phyloP scores from a whole-genome alignment of 805 yeast genomes.

The Ascoidea rubescens region DNA sequence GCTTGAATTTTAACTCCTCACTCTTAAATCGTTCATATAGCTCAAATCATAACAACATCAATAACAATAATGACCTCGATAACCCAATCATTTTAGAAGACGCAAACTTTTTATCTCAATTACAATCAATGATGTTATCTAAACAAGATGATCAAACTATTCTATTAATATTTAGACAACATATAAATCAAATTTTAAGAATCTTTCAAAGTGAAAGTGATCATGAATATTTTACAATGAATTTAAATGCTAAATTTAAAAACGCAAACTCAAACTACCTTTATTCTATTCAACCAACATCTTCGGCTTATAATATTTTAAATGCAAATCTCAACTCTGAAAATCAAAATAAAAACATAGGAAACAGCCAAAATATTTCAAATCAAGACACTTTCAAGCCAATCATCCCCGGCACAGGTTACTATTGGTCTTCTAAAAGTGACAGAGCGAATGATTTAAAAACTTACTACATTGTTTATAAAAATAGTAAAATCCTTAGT shows the following conservation, averaged over 20 bases:
- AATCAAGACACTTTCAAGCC: background rate
- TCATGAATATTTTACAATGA: slow-evolving; percentile 24
- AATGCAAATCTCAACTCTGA: background rate
- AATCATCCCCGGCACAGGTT: background rate
- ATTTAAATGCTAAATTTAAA: slow-evolving; percentile 16
- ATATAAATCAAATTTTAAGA: slow-evolving; percentile 27
- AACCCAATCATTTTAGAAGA: slow-evolving; percentile 28
- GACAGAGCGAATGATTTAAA: background rate
- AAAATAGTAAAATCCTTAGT: background rate
- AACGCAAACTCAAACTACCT: background rate
- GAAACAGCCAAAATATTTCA: background rate
- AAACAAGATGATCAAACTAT: slow-evolving; percentile 34
- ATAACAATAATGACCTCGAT: background rate
- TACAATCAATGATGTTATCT: slow-evolving; percentile 27
- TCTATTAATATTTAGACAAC: slow-evolving; percentile 29
- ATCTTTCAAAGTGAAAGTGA: slow-evolving; percentile 27
- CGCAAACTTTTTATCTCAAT: slow-evolving; percentile 27
- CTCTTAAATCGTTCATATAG: too few relatives aligned
- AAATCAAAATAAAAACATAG: background rate
- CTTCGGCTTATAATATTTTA: background rate
- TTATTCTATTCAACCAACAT: background rate
- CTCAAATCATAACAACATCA: too few relatives aligned
- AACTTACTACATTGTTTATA: slow-evolving; percentile 1
- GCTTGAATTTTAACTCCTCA: background rate
- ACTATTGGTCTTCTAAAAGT: slow-evolving; percentile 1